These are phyloP conservation scores for Pouteria glomerata DNA, from an alignment of 148 eudicot genomes.

Conservation along the genomic window DNA sequence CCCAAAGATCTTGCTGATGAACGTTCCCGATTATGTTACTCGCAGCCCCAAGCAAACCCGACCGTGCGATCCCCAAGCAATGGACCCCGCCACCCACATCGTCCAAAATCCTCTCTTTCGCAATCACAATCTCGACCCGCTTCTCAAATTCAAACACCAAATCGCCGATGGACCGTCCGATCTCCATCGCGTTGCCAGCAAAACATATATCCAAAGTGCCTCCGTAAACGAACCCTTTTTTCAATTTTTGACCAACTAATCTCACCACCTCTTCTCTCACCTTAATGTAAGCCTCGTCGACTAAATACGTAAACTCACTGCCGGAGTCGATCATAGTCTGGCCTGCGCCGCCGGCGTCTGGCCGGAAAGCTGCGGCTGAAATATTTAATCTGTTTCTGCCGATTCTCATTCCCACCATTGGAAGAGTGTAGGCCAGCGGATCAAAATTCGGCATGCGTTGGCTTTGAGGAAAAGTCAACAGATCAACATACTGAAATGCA, in stretches of 20 bases:
- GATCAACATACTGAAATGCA: constrained; percentile 20
- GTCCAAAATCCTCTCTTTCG: constrained; percentile 21
- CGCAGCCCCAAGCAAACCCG: constrained; percentile 28
- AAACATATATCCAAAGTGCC: constrained; percentile 46
- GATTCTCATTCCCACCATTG: constrained; percentile 32
- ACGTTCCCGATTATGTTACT: constrained; percentile 54
- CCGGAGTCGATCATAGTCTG: constrained; percentile 58
- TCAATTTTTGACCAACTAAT: constrained; percentile 27
- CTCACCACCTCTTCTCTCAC: constrained; percentile 29
- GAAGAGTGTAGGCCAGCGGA: constrained; percentile 42
- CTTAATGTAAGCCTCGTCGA: constrained; percentile 38
- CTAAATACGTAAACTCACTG: constrained; percentile 41
- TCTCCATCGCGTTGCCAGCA: constrained; percentile 26
- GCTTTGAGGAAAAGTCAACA: constrained; percentile 31
- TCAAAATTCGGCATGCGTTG: constrained; percentile 49
- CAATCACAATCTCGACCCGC: constrained; percentile 35
- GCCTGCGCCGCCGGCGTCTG: constrained; percentile 40
- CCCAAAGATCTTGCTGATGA: constrained; percentile 53
- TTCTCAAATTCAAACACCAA: constrained; percentile 38
- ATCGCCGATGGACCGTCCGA: constrained; percentile 40
- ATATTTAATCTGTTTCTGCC: constrained; percentile 27
- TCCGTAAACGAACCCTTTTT: constrained; percentile 36
- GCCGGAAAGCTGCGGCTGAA: constrained; percentile 20
- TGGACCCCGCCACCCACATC: constrained; percentile 48
- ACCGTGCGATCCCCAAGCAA: constrained; percentile 53